These are phyloP conservation scores for Podaxis pistillaris DNA, from an alignment of 768 basidiomycete species.

Conservation along the genomic window DNA sequence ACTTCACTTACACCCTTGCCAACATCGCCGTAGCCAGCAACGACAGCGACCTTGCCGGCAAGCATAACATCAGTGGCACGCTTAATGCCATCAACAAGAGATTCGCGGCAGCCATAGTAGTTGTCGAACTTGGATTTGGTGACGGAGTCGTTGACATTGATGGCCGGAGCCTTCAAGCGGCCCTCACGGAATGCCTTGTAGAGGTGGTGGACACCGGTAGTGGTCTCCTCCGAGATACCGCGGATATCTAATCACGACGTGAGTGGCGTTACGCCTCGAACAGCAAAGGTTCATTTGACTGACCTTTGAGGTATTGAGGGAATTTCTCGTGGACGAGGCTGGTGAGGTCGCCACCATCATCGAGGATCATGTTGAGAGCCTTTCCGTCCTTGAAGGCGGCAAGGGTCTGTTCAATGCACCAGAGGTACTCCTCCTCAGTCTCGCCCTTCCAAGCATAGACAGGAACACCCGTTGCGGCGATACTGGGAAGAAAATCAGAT, in stretches of 20 bases:
- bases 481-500: slow-evolving; percentile 42
- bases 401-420: slow-evolving; percentile 98
- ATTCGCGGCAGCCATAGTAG: slow-evolving; percentile 99
- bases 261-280: slow-evolving; percentile 1
- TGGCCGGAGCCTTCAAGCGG: slow-evolving; percentile 94
- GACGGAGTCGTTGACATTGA: slow-evolving; percentile 99
- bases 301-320: slow-evolving; percentile 83
- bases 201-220: slow-evolving; percentile 98
- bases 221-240: slow-evolving; percentile 98
- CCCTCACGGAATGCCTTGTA: slow-evolving; percentile 98
- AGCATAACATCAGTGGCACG: slow-evolving; percentile 99
- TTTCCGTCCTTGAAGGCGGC: slow-evolving; percentile 82
- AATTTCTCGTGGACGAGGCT: slow-evolving; percentile 94
- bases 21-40: slow-evolving; percentile 98
- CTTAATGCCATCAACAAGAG: slow-evolving; percentile 99
- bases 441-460: slow-evolving; percentile 99
- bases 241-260: slow-evolving; percentile 58
- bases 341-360: slow-evolving; percentile 98
- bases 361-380: slow-evolving; percentile 96
- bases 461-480: slow-evolving; percentile 97
- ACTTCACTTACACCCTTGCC: slow-evolving; percentile 87
- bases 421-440: slow-evolving; percentile 96
- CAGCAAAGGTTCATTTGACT: slow-evolving; percentile 13
- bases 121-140: slow-evolving; percentile 99
- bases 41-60: slow-evolving; percentile 98